A percentile compares a stretch with the other conserved stretches of the same genome.
Evolutionary conservation across 345 rosid species (phyloP).

Genomic region (Gossypium longicalyx): DNA sequence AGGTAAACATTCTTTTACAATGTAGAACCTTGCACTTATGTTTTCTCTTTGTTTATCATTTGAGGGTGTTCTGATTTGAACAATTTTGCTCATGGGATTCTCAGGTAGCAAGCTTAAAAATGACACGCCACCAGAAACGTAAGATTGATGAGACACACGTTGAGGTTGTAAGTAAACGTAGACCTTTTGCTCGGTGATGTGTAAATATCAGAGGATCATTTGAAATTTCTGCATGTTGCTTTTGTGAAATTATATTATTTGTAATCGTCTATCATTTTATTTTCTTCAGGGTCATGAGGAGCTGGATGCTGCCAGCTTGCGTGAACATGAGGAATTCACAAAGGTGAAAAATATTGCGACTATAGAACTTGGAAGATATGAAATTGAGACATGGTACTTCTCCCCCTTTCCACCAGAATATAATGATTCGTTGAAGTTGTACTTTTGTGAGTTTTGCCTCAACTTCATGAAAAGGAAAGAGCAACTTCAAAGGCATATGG

Average conservation of each 20-base stretch:
- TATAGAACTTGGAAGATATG: constrained; percentile 97
- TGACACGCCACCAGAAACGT: constrained; percentile 97
- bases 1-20: constrained; percentile 39
- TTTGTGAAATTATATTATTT: not conserved
- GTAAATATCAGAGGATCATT: not conserved
- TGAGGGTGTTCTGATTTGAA: constrained; percentile 11
- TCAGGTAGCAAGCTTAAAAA: constrained; percentile 90
- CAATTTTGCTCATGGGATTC: constrained; percentile 7
- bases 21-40: not conserved
- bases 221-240: not conserved
- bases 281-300: constrained; percentile 86
- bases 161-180: constrained; percentile 43
- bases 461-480: constrained; percentile 98
- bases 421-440: constrained; percentile 89
- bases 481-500: constrained; percentile 99
- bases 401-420: constrained; percentile 99
- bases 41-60: not conserved
- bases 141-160: constrained; percentile 98
- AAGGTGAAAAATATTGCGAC: constrained; percentile 98
- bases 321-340: constrained; percentile 98
- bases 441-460: constrained; percentile 98
- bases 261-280: not conserved
- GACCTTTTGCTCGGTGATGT: not conserved
- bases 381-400: constrained; percentile 99
- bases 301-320: constrained; percentile 99